phyloP scores from a whole-genome alignment of 2,329 filamentous ascomycete genomes.

The Xylariales sp. region DNA sequence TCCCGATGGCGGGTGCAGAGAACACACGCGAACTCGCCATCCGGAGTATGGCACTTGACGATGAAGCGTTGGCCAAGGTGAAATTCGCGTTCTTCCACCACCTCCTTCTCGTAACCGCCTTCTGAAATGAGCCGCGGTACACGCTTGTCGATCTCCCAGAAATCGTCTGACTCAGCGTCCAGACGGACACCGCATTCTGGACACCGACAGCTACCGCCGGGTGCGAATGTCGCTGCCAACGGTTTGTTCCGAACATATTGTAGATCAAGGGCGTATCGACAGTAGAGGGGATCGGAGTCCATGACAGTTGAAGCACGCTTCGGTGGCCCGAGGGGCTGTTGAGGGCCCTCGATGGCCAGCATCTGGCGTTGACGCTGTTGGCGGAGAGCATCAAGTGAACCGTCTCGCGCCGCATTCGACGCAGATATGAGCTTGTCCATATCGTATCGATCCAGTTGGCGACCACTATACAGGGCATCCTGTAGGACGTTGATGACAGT shows the following conservation, averaged over 20 bases:
- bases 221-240: conserved; percentile 16
- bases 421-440: conserved; percentile 27
- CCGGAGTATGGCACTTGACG: conserved; percentile 31
- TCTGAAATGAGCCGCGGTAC: background rate
- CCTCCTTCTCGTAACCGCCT: conserved; percentile 9
- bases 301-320: conserved; percentile 11
- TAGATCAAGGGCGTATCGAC: conserved; percentile 26
- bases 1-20: conserved; percentile 24
- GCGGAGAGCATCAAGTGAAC: conserved; percentile 29
- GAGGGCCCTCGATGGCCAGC: conserved; percentile 7
- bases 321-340: conserved; percentile 13
- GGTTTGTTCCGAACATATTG: conserved; percentile 22
- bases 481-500: conserved; percentile 33
- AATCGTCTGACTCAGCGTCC: conserved; percentile 21
- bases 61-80: conserved; percentile 30
- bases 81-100: conserved; percentile 25
- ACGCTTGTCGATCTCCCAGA: conserved; percentile 25
- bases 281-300: conserved; percentile 24
- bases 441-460: conserved; percentile 21
- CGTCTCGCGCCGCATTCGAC: conserved; percentile 28
- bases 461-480: conserved; percentile 28
- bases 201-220: conserved; percentile 19
- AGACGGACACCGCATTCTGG: conserved; percentile 22
- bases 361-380: conserved; percentile 30
- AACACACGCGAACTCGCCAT: conserved; percentile 28